Evolutionary conservation across 2,329 filamentous ascomycete genomes (phyloP).

Genomic region (Trichoderma cornu-damae): DNA sequence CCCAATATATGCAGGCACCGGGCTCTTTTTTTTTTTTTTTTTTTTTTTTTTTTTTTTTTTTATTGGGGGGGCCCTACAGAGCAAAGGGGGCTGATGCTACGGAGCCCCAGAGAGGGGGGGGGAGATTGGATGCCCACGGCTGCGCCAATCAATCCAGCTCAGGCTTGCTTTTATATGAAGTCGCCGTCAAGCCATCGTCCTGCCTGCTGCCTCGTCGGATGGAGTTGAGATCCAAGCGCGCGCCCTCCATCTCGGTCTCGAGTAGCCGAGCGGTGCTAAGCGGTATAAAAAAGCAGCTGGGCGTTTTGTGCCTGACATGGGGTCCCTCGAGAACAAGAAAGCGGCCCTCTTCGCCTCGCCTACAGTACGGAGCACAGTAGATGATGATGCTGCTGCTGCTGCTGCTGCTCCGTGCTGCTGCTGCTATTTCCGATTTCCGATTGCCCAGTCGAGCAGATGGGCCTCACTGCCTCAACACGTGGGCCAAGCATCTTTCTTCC

Average conservation of each 20-base stretch:
- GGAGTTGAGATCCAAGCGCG: slow-evolving; percentile 12
- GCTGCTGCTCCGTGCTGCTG: no score
- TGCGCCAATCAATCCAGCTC: slow-evolving; percentile 6
- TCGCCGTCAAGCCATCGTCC: no score
- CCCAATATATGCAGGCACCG: no score
- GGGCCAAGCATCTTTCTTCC: not conserved
- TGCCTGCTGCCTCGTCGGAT: not conserved
- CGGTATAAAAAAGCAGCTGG: not conserved
- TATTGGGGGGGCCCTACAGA: no score
- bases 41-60: no score
- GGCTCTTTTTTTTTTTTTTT: no score
- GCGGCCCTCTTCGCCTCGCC: no score
- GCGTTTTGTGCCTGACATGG: not conserved
- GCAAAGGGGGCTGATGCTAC: slow-evolving; percentile 3
- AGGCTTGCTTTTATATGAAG: not conserved
- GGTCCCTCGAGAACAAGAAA: not conserved
- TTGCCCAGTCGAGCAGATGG: not conserved
- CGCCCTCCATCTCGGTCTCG: not conserved
- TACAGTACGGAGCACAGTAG: no score
- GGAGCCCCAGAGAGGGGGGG: not conserved
- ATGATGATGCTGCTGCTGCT: no score
- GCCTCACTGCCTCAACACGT: slow-evolving; percentile 8
- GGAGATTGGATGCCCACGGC: slow-evolving; percentile 10
- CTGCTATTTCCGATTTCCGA: not conserved
- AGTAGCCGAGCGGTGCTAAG: not conserved